These are phyloP conservation scores for Moesziomyces sp. DNA, from an alignment of 1,284 basidiomycete species.

Conservation along the genomic window DNA sequence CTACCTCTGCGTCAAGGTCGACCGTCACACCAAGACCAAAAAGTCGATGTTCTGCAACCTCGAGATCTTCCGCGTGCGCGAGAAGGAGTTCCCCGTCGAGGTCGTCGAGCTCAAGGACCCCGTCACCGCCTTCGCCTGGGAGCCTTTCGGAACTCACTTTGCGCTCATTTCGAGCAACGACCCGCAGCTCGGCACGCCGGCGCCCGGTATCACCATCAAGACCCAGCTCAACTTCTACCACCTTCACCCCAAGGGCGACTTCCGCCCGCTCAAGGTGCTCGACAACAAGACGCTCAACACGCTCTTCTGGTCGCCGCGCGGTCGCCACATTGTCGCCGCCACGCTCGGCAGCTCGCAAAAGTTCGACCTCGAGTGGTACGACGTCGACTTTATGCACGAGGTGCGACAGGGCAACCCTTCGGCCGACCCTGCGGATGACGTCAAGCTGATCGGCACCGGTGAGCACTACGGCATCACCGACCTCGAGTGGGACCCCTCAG, in stretches of 20 bases:
- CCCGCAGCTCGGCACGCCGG: conserved; percentile 87
- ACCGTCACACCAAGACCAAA: conserved; percentile 98
- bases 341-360: conserved; percentile 94
- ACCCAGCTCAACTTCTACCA: conserved; percentile 97
- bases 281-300: conserved; percentile 90
- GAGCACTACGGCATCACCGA: conserved; percentile 99
- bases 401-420: conserved; percentile 72
- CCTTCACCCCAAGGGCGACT: conserved; percentile 95
- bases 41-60: conserved; percentile 99
- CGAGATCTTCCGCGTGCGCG: conserved; percentile 95
- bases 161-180: conserved; percentile 94
- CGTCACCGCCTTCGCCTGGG: conserved; percentile 98
- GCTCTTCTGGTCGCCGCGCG: conserved; percentile 96
- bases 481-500: conserved; percentile 97
- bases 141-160: conserved; percentile 94
- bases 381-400: conserved; percentile 87
- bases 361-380: conserved; percentile 99
- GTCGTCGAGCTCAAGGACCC: conserved; percentile 97
- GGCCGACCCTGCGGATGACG: conserved; percentile 78
- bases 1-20: conserved; percentile 98
- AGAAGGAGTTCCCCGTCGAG: conserved; percentile 98
- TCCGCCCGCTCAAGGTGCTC: conserved; percentile 85
- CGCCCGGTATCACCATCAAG: conserved; percentile 90
- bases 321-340: conserved; percentile 93
- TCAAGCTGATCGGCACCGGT: conserved; percentile 83